A percentile compares a stretch with the other conserved stretches of the same genome.
These are phyloP conservation scores for Quercus rubra DNA, from an alignment of 306 rosid species.

Conservation along the genomic window DNA sequence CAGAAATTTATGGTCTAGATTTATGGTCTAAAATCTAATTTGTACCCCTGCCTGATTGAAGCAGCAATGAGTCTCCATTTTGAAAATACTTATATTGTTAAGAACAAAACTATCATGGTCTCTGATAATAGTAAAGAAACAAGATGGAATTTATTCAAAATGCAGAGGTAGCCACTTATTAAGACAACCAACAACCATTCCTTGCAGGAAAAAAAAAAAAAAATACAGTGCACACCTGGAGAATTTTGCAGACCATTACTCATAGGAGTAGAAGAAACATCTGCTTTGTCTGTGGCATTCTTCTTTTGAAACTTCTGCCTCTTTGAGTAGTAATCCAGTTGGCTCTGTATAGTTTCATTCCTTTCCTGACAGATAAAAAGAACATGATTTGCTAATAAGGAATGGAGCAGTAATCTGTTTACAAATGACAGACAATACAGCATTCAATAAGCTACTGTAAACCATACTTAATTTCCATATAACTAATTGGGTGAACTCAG, in stretches of 20 bases:
- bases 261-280: slow-evolving; percentile 26
- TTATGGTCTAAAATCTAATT: neutral
- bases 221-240: slow-evolving; percentile 50
- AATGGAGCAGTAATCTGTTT: neutral
- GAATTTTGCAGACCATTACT: slow-evolving; percentile 40
- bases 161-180: slow-evolving; percentile 1
- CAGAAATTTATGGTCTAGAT: neutral
- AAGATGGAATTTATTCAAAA: neutral
- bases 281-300: slow-evolving; percentile 38
- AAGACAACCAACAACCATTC: neutral
- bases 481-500: neutral
- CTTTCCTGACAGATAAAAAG: slow-evolving; percentile 41
- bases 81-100: neutral
- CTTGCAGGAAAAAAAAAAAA: neutral
- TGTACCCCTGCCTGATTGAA: neutral
- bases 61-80: neutral
- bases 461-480: neutral
- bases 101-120: neutral
- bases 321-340: slow-evolving; percentile 39
- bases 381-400: neutral
- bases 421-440: neutral
- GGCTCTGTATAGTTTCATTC: slow-evolving; percentile 41
- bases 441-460: neutral
- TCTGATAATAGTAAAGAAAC: neutral
- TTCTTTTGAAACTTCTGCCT: slow-evolving; percentile 58